Percentiles rank a stretch among this genome's conserved stretches.
Conservation (phyloP, 352 stramenopile species). For the Globisporangium recalcitrans region DNA sequence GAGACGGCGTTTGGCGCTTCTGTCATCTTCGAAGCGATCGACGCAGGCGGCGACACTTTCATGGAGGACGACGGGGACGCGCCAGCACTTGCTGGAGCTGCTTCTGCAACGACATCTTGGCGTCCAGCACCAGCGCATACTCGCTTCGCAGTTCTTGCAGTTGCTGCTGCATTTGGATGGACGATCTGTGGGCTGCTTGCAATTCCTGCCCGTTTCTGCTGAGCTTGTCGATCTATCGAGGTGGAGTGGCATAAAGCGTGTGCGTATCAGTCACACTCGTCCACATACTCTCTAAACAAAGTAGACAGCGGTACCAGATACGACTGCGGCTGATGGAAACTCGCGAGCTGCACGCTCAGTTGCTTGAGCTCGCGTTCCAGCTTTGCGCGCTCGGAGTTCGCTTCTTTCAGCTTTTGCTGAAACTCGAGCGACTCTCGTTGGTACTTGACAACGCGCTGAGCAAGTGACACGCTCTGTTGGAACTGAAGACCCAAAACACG, state of each 20-base stretch:
- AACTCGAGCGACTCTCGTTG: constrained; percentile 47
- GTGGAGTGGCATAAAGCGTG: too few species aligned
- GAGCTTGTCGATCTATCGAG: constrained; percentile 65
- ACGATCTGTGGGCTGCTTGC: constrained; percentile 18
- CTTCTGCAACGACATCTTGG: constrained; percentile 46
- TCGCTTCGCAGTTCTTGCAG: constrained; percentile 42
- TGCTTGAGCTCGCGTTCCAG: constrained; percentile 29
- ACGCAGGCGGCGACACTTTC: constrained; percentile 30
- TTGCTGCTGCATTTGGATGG: constrained; percentile 28
- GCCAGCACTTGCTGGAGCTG: constrained; percentile 68
- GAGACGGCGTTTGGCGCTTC: constrained; percentile 24
- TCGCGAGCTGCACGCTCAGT: constrained; percentile 34
- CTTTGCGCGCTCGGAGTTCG: constrained; percentile 20
- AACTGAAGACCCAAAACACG: constrained; percentile 34
- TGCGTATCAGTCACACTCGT: too few species aligned
- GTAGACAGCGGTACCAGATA: constrained; percentile 43
- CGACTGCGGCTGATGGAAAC: constrained; percentile 65
- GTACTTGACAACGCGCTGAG: constrained; percentile 62
- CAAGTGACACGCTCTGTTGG: constrained; percentile 64
- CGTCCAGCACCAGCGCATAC: constrained; percentile 27
- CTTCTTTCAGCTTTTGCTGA: constrained; percentile 31
- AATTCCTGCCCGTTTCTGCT: constrained; percentile 40
- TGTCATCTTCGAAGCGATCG: constrained; percentile 42
- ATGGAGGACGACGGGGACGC: constrained; percentile 14
- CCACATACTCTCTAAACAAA: too few species aligned